Evolutionary conservation across 371 early-diverging fungal genomes (phyloP), one percentile per base, ranked within the genome.

Genomic region (Pancytospora philotis): DNA sequence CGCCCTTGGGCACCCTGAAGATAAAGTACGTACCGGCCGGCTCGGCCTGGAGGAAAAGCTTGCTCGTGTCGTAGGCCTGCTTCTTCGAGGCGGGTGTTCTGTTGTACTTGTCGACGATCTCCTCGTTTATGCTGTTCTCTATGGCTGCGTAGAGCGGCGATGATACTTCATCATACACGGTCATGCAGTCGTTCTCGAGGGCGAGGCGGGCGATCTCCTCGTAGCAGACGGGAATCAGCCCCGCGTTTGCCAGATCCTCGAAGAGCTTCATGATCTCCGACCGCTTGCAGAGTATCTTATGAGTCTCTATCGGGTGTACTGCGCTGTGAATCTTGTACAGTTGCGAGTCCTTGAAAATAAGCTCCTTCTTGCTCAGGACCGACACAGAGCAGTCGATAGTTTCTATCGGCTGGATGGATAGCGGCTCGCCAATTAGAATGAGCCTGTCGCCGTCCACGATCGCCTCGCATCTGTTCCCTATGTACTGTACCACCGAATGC

Each of bases 191-290:
- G 31, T 55, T 50, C 66, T 78, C 78, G 37, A 78, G n/a, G 35
- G 69, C 69, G 48, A 78, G 25, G 35, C 73, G 71, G 36, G 70
- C 35, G 13, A 72, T 25, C 49, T 78, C 78, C n/a, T 74, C 51
- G 10, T 75, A 48, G n/a, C 64, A 72, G 48, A 78, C 35, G 6
- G 73, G 70, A 30, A 74, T 69, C 4, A 72, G n/a, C 2, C 69
- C 62, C 25, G 61, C 25, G 34, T 73, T 74, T 31, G 56, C 39
- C 30, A 78, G 34, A 16, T 22, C 25, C 13, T 66, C 22, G 41
- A 51, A 70, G 6, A 75, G 37, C 16, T 16, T 30, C 68, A 69
- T 72, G 3, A 64, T 48, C 49, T 63, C 31, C 3, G 36, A 65
- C 48, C 52, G 68, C 10, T 41, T 30, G 6, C 73, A 39, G 48